phyloP scores from a whole-genome alignment of 164 flowering plant species.

The Vitis cinerea region DNA sequence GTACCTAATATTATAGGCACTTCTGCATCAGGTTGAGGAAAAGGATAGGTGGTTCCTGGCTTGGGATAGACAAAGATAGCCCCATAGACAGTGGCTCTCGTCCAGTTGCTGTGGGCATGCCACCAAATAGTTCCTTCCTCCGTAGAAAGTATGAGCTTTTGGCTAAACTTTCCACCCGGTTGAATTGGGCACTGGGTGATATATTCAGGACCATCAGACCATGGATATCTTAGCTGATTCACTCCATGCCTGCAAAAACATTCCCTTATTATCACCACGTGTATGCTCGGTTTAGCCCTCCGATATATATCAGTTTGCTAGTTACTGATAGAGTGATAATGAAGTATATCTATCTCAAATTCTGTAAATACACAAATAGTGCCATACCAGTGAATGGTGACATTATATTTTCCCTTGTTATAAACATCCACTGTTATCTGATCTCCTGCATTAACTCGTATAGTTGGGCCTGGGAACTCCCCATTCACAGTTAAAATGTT shows the following conservation, averaged over 20 bases:
- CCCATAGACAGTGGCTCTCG: conserved; percentile 46
- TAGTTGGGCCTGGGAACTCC: conserved; percentile 26
- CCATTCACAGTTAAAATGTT: conserved; percentile 29
- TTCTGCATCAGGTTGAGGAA: conserved; percentile 28
- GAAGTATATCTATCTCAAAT: too few relatives aligned
- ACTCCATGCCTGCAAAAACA: conserved; percentile 37
- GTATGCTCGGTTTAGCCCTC: too few relatives aligned
- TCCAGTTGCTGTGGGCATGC: conserved; percentile 66
- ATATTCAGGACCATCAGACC: conserved; percentile 55
- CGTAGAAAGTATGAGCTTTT: conserved; percentile 23
- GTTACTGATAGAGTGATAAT: not conserved
- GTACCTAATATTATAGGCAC: conserved; percentile 37
- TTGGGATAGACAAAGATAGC: conserved; percentile 31
- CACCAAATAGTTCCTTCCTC: conserved; percentile 66
- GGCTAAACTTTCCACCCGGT: conserved; percentile 36
- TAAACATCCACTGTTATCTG: conserved; percentile 14
- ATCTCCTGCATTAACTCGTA: conserved; percentile 16
- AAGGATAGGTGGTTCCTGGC: conserved; percentile 28
- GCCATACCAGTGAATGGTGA: conserved; percentile 26
- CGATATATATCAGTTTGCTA: too few relatives aligned
- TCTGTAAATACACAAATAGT: too few relatives aligned
- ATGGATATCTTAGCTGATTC: conserved; percentile 49
- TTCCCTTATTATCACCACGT: not conserved
- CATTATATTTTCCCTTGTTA: conserved; percentile 11
- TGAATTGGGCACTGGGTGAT: conserved; percentile 53